Conservation (phyloP, 2,329 filamentous ascomycete genomes). For the Exophiala mesophila region DNA sequence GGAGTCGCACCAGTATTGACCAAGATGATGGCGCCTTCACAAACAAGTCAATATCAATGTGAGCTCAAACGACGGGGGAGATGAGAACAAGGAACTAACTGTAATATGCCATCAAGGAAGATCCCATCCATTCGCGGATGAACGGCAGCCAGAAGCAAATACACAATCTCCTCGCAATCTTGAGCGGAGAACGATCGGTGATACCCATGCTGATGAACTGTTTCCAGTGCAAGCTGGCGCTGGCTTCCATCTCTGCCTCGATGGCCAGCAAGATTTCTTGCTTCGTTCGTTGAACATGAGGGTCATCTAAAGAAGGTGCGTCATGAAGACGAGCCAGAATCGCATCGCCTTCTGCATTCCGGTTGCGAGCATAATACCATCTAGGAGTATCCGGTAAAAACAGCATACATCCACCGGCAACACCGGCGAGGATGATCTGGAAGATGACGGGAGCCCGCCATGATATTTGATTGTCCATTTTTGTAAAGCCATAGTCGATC, state of each 20-base stretch:
- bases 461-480: conserved; percentile 26
- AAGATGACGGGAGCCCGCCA: conserved; percentile 31
- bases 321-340: conserved; percentile 24
- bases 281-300: conserved; percentile 14
- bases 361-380: conserved; percentile 27
- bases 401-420: conserved; percentile 18
- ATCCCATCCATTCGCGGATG: conserved; percentile 10
- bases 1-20: conserved; percentile 9
- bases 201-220: conserved; percentile 9
- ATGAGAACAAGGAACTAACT: not conserved
- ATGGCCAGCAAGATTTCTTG: conserved; percentile 22
- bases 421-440: conserved; percentile 28
- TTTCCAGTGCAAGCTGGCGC: conserved; percentile 6
- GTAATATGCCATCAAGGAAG: not conserved
- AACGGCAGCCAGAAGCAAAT: conserved; percentile 14
- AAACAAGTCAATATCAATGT: not conserved
- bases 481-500: conserved; percentile 32
- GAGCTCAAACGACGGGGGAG: not conserved
- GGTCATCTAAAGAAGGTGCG: conserved; percentile 10
- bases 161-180: conserved; percentile 3
- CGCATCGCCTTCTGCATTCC: conserved; percentile 25
- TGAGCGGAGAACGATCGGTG: conserved; percentile 3
- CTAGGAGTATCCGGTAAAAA: conserved; percentile 29
- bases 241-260: conserved; percentile 7
- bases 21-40: conserved; percentile 16